A percentile compares a stretch with the other conserved stretches of the same genome.
Conservation (phyloP, 805 yeast genomes). For the Starmerella floris region DNA sequence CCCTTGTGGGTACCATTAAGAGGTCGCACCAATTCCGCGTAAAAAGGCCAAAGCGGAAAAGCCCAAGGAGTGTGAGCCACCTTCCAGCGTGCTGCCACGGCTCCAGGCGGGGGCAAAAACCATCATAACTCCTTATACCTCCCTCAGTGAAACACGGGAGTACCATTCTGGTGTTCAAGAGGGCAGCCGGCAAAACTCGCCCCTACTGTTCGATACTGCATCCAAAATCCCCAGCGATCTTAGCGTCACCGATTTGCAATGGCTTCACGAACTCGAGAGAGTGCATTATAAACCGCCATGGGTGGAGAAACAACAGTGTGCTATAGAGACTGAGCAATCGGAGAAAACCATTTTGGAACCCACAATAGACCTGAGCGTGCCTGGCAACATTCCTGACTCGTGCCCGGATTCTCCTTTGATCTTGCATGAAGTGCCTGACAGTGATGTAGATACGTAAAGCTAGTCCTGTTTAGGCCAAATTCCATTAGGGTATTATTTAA, state of each 20-base stretch:
- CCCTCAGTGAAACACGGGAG: background rate
- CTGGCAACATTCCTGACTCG: slow-evolving; percentile 15
- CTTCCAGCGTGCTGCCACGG: background rate
- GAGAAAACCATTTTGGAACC: slow-evolving; percentile 4
- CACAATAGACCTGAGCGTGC: slow-evolving; percentile 1
- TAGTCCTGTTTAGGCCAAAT: background rate
- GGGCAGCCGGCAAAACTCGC: background rate
- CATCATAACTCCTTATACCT: background rate
- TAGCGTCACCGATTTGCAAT: slow-evolving; percentile 7
- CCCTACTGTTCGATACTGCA: slow-evolving; percentile 1
- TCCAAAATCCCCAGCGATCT: slow-evolving; percentile 5
- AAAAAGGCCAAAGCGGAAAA: background rate
- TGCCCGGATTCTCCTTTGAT: slow-evolving; percentile 18
- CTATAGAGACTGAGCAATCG: background rate
- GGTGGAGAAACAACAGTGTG: background rate
- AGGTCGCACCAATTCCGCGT: background rate
- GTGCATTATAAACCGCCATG: slow-evolving; percentile 16
- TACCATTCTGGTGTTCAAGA: background rate
- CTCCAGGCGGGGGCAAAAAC: background rate
- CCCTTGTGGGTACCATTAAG: no score
- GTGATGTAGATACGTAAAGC: slow-evolving; percentile 7
- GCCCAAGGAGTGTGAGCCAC: background rate
- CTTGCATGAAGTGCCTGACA: slow-evolving; percentile 16
- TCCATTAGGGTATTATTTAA: background rate
- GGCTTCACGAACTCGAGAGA: slow-evolving; percentile 16